Evolutionary conservation across 805 yeast species (phyloP).

Genomic region (Yarrowia bubula): DNA sequence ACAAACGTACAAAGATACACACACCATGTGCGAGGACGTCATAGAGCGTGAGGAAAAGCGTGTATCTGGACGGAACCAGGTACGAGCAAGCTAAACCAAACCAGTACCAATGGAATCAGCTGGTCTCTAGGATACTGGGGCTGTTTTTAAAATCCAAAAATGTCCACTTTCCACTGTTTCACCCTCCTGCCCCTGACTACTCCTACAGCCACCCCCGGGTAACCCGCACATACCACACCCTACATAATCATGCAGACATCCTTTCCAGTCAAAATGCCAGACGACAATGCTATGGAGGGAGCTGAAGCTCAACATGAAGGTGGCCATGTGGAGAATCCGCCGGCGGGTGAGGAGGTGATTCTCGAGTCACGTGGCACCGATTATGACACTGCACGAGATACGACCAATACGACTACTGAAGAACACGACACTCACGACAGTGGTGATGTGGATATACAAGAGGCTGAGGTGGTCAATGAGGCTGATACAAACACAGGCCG

Average conservation of each 20-base stretch:
- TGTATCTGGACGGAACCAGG: background rate
- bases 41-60: background rate
- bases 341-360: conserved; percentile 3
- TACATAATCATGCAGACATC: conserved; percentile 19
- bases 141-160: background rate
- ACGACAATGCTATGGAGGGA: conserved; percentile 22
- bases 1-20: conserved; percentile 5
- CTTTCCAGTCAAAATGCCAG: conserved; percentile 9
- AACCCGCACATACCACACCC: conserved; percentile 2
- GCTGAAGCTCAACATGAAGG: conserved; percentile 25
- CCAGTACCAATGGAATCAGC: background rate
- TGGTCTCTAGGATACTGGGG: background rate
- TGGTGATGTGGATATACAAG: too few species aligned
- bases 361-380: background rate
- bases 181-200: background rate
- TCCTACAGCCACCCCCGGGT: background rate
- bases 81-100: background rate
- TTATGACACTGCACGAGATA: background rate
- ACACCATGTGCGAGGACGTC: background rate
- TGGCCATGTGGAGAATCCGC: background rate
- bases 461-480: too few species aligned
- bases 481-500: background rate
- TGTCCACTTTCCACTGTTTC: background rate
- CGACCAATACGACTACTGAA: background rate
- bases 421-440: background rate